phyloP scores from a whole-genome alignment of 108 stramenopile species.

The Chaetoceros muelleri region DNA sequence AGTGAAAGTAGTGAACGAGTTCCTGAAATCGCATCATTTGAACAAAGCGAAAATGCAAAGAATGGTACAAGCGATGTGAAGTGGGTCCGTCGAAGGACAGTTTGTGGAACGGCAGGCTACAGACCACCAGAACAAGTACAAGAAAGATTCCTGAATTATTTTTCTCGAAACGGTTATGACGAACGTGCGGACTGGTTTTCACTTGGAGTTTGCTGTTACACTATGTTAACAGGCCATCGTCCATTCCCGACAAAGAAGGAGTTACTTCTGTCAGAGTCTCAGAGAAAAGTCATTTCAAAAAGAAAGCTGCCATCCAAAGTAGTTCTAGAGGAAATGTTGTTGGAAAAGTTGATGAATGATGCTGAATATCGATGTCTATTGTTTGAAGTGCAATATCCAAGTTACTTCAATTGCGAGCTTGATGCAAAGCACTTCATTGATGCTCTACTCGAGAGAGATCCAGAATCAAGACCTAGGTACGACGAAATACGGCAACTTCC shows the following conservation, averaged over 20 bases:
- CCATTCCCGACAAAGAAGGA: conserved; percentile 24
- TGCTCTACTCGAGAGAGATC: conserved; percentile 7
- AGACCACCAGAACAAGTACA: conserved; percentile 27
- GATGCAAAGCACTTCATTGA: conserved; percentile 6
- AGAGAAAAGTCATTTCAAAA: conserved; percentile 4
- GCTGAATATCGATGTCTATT: conserved; percentile 15
- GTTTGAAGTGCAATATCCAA: conserved; percentile 19
- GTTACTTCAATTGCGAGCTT: background rate
- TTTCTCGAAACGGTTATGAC: conserved; percentile 17
- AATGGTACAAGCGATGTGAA: conserved; percentile 3
- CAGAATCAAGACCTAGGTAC: conserved; percentile 6
- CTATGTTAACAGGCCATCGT: conserved; percentile 16
- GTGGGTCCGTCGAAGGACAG: conserved; percentile 14
- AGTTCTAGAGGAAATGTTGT: background rate
- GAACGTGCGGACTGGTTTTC: conserved; percentile 24
- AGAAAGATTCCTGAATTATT: conserved; percentile 11
- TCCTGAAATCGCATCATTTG: background rate
- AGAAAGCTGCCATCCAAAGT: background rate
- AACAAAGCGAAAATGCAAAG: conserved; percentile 2
- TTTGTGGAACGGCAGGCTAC: conserved; percentile 24
- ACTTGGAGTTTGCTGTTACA: conserved; percentile 18
- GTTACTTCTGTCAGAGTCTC: conserved; percentile 7
- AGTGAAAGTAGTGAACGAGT: background rate
- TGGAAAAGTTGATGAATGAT: conserved; percentile 12
- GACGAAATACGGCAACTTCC: conserved; percentile 6